phyloP scores from a whole-genome alignment of 495 filamentous ascomycete species.

The Sordaria brevicollis region DNA sequence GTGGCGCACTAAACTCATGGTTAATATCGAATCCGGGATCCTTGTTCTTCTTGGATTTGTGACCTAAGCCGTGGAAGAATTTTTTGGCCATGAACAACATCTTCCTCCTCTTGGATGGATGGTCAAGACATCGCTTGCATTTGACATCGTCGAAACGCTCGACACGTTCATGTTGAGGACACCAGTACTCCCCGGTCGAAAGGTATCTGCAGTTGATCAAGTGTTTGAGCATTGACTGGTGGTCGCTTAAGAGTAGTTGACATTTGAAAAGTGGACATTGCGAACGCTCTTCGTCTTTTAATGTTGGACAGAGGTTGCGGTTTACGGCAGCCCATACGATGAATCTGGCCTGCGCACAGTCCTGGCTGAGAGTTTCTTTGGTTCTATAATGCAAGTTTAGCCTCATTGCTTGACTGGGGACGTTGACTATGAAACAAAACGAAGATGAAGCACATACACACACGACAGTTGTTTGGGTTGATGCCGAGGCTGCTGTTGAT shows the following conservation, averaged over 20 bases:
- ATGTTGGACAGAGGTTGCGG: slow-evolving; percentile 30
- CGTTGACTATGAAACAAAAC: background rate
- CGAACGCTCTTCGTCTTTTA: slow-evolving; percentile 21
- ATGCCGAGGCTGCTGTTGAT: background rate
- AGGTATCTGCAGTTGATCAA: slow-evolving; percentile 30
- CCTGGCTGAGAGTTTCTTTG: slow-evolving; percentile 29
- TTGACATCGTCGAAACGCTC: slow-evolving; percentile 38
- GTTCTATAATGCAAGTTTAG: slow-evolving; percentile 27
- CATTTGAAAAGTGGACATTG: slow-evolving; percentile 35
- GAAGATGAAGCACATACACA: slow-evolving; percentile 19
- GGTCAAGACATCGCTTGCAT: slow-evolving; percentile 34
- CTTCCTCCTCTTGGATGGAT: slow-evolving; percentile 35
- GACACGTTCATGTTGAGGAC: slow-evolving; percentile 36
- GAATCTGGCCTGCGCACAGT: slow-evolving; percentile 36
- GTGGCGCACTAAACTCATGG: slow-evolving; percentile 16
- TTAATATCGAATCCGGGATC: slow-evolving; percentile 8
- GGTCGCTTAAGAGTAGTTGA: slow-evolving; percentile 28
- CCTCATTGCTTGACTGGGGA: background rate
- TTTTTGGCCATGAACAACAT: slow-evolving; percentile 37
- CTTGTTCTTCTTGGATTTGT: slow-evolving; percentile 25
- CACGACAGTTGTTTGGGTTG: slow-evolving; percentile 12
- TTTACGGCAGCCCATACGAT: slow-evolving; percentile 42
- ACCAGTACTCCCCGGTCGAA: slow-evolving; percentile 34
- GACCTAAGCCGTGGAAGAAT: slow-evolving; percentile 38
- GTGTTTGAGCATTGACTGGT: slow-evolving; percentile 38